Evolutionary conservation across 192 early-diverging fungal genomes (phyloP).

Genomic region (Rhizophagus clarus): DNA sequence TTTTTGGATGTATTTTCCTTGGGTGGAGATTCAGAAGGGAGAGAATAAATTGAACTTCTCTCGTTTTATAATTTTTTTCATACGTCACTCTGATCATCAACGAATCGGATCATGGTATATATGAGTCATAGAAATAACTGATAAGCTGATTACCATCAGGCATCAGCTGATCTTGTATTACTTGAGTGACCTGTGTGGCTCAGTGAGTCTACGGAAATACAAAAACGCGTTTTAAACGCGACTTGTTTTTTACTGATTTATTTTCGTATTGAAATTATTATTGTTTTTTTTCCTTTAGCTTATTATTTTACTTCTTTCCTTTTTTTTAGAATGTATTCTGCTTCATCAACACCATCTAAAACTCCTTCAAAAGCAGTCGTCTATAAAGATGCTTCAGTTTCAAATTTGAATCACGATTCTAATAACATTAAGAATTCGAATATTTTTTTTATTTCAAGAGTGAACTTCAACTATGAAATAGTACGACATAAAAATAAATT

Average conservation of each 20-base stretch:
- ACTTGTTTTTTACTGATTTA: too few relatives aligned
- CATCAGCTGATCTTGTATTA: not conserved
- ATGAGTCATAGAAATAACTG: not conserved
- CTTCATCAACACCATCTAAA: not conserved
- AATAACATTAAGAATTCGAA: not conserved
- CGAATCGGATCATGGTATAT: not conserved
- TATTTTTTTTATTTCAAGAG: not conserved
- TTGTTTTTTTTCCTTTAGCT: too few relatives aligned
- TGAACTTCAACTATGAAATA: not conserved
- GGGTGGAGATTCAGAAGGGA: conserved; percentile 25
- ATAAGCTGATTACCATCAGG: not conserved
- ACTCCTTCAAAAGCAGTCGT: not conserved
- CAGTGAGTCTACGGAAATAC: too few relatives aligned
- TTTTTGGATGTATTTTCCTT: conserved; percentile 24
- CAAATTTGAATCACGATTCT: not conserved
- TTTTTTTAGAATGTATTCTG: not conserved
- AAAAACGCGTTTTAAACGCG: not conserved
- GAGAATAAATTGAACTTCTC: not conserved
- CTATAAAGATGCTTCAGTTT: not conserved
- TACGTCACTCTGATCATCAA: conserved; percentile 11
- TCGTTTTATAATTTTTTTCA: conserved; percentile 9
- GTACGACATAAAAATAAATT: not conserved
- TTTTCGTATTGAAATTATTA: not conserved
- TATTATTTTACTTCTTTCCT: too few relatives aligned
- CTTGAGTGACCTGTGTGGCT: too few relatives aligned